Base-by-base conservation (phyloP, 2,329 filamentous ascomycete species). In the Fonsecaea pedrosoi region DNA sequence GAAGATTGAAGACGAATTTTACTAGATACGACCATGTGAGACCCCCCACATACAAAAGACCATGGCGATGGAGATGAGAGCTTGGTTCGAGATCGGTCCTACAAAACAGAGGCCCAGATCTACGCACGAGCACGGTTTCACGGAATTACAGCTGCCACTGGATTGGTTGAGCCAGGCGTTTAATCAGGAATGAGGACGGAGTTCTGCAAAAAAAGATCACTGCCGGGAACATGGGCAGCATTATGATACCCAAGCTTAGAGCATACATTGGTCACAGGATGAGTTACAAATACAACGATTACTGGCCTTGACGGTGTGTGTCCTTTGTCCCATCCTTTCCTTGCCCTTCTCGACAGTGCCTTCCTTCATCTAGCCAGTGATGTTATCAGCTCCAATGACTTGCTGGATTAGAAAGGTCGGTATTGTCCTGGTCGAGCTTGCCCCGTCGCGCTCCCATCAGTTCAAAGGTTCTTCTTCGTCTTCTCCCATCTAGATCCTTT, bases 201-300 rank as follows among this genome's bases (percentile, higher is more conserved):
- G 12, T 34, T 34, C 21, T 50, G 38, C 42, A 13, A 18, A 10
- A 10, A 40, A 25, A 25, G 3, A 34, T 37, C 53, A 9, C 30
- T 30, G 42, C 34, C 30, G 25, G 30, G 30, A 30, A 25, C 42
- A 50, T n/a, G 37, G 37, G 15, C n/a, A 54, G 32, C 42, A 30
- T 53, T 53, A 54, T 61, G 59, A 61, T 61, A 61, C 59, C 59
- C 59, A 48, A 54, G 59, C 48, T 61, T 54, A 54, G 59, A 61
- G 30, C 45, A 50, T 38, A 54, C n/a, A 53, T n/a, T 18, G 59
- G 45, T 38, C 18, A 21, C 45, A 50, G 45, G 21, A 25, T 50
- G 45, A 50, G 45, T 25, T 25, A 12, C 18, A 50, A 25, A 25
- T 50, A 25, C 12, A 50, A 50, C 45, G 5, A 25, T 12, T 2